Evolutionary conservation across 1,139 yeast species (phyloP).

Genomic region (Lodderomyces margitis): DNA sequence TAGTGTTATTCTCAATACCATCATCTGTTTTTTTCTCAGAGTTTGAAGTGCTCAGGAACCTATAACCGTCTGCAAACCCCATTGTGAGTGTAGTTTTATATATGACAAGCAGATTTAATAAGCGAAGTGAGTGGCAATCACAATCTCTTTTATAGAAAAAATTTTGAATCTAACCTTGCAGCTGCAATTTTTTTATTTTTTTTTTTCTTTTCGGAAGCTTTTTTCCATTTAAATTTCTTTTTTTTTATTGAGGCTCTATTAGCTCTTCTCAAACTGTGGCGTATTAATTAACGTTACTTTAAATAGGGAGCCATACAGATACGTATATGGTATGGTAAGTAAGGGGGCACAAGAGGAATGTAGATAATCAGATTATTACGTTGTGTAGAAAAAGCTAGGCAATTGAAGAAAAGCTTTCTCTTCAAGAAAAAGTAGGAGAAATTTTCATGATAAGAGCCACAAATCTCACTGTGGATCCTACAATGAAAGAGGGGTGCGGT

Average conservation of each 20-base stretch:
- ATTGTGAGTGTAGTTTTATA: too few species aligned
- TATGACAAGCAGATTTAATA: too few species aligned
- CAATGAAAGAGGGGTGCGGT: neutral
- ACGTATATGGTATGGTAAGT: too few species aligned
- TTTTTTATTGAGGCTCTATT: neutral
- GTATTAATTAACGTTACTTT: neutral
- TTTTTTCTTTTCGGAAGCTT: neutral
- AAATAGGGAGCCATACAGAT: neutral
- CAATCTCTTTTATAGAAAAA: neutral
- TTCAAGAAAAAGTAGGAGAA: too few species aligned
- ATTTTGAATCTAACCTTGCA: neutral
- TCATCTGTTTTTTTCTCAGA: constrained; percentile 5
- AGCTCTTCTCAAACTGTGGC: neutral
- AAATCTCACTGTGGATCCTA: neutral
- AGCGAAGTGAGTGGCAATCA: too few species aligned
- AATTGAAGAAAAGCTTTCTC: too few species aligned
- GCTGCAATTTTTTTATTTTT: neutral
- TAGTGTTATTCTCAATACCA: constrained; percentile 3
- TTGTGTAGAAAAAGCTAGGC: too few species aligned
- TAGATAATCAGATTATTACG: too few species aligned
- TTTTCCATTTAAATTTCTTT: constrained; percentile 1
- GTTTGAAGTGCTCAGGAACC: constrained; percentile 4
- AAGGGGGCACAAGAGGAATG: too few species aligned
- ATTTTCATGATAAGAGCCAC: too few species aligned
- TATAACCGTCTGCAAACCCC: constrained; percentile 6